Conservation (phyloP, 306 rosid species). For the Vigna nakashimae region DNA sequence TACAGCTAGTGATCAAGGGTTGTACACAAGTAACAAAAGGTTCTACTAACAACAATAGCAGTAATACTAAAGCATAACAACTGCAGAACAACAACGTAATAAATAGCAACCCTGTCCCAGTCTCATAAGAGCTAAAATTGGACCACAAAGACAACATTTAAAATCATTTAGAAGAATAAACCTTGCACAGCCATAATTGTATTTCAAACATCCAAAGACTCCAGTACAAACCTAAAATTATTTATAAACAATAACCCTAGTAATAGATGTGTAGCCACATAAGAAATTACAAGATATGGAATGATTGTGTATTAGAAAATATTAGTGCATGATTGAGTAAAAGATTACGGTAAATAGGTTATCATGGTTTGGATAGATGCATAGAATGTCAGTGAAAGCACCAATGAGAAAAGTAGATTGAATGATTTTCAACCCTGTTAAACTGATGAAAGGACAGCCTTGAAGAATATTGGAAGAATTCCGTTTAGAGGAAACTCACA, state of each 20-base stretch:
- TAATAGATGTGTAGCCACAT: background rate
- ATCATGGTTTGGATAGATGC: background rate
- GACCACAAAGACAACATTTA: conserved; percentile 26
- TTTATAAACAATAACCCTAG: background rate
- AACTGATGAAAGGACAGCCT: background rate
- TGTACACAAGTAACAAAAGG: background rate
- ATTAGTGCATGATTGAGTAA: background rate
- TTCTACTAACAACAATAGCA: conserved; percentile 14
- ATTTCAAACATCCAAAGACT: conserved; percentile 17
- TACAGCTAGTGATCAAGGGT: too few species aligned
- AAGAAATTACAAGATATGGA: background rate
- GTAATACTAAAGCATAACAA: background rate
- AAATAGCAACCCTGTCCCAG: background rate
- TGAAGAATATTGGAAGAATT: background rate
- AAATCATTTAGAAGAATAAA: background rate
- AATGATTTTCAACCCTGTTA: background rate
- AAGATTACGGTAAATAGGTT: background rate
- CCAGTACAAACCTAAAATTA: background rate
- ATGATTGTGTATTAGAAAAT: background rate
- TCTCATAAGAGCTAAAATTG: conserved; percentile 11
- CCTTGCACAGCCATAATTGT: background rate
- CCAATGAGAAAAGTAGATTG: background rate
- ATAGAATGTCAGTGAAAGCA: background rate
- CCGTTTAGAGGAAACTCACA: background rate
- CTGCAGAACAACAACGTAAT: background rate